Base-by-base conservation (phyloP, 2,329 filamentous ascomycete genomes). In the Alternaria triticina region DNA sequence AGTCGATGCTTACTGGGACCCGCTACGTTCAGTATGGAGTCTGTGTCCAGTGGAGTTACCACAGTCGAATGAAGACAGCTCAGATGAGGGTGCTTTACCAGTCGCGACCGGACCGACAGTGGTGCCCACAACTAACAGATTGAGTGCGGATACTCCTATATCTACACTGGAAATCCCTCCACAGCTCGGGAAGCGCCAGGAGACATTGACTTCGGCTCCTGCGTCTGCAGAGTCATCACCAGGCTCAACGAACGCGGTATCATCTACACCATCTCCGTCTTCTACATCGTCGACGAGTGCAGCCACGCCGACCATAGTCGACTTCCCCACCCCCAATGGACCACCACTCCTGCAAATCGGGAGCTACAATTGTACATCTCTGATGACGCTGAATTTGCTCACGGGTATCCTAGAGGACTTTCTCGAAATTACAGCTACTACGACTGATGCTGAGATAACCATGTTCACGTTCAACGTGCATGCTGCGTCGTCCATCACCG, bases 1-100 rank as follows among this genome's bases (percentile, higher is more conserved):
- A 46, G 77, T 90, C 27, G 89, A 91, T 74, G 69, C 90, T 12
- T 91, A 89, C 71, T 91, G 89, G 89, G 88, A 90, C 66, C 71
- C 83, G 23, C 81, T 78, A 28, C 82, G 84, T 27, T 77, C 77
- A 30, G 73, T 82, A 44, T 91, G 89, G 87, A 86, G 82, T 54
- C 82, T 91, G 17, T 91, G 89, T 73, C 89, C 89, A 0, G 86
- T 86, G 3, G 76, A 84, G 49, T 80, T 88, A 56, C 84, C 85
- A 36, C 66, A 70, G 27, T 66, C 69, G 7, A 65, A 64, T 43
- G 59, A 45, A 22, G 55, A 44, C 30, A 23, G 22, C 12, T 46
- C 61, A 44, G 55, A 50, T 13, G 46, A 28, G 36, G 66, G 44
- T 23, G 59, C 25, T 27, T 57, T 40, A 12, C 61, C 64, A 12